phyloP scores from a whole-genome alignment of 257 asterid species.

The Craterostigma plantagineum region DNA sequence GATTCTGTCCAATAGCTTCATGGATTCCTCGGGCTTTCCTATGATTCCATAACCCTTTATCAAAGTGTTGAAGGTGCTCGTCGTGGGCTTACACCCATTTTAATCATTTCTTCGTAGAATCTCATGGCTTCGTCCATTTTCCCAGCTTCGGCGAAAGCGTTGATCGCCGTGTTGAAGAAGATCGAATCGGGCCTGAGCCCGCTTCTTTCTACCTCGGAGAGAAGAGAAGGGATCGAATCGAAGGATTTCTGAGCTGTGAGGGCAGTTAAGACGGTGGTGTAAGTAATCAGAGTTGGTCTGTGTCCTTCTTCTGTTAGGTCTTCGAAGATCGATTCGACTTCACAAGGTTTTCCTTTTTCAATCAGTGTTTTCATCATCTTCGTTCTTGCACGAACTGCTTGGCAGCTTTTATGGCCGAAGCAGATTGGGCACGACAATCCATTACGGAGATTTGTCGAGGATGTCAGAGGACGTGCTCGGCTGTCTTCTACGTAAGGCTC shows the following conservation, averaged over 20 bases:
- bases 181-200: slow-evolving; percentile 80
- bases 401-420: slow-evolving; percentile 33
- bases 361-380: slow-evolving; percentile 69
- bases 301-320: slow-evolving; percentile 70
- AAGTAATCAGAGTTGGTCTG: slow-evolving; percentile 77
- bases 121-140: slow-evolving; percentile 74
- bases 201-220: slow-evolving; percentile 43
- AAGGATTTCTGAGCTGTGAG: slow-evolving; percentile 64
- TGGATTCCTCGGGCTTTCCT: slow-evolving; percentile 78
- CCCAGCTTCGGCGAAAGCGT: slow-evolving; percentile 87
- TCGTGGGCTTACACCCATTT: slow-evolving; percentile 72
- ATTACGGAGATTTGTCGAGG: slow-evolving; percentile 13
- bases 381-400: slow-evolving; percentile 65
- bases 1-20: slow-evolving; percentile 51
- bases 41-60: slow-evolving; percentile 73
- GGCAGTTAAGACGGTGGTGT: slow-evolving; percentile 73
- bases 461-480: slow-evolving; percentile 13
- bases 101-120: slow-evolving; percentile 53
- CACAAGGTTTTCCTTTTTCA: slow-evolving; percentile 46
- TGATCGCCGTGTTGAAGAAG: slow-evolving; percentile 87
- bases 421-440: slow-evolving; percentile 42
- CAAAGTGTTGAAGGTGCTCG: slow-evolving; percentile 65
- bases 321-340: slow-evolving; percentile 45
- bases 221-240: slow-evolving; percentile 61
- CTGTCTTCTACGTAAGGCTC: slow-evolving; percentile 25